Conservation (phyloP, 495 filamentous ascomycete species). For the Penicillium diatomitis region DNA sequence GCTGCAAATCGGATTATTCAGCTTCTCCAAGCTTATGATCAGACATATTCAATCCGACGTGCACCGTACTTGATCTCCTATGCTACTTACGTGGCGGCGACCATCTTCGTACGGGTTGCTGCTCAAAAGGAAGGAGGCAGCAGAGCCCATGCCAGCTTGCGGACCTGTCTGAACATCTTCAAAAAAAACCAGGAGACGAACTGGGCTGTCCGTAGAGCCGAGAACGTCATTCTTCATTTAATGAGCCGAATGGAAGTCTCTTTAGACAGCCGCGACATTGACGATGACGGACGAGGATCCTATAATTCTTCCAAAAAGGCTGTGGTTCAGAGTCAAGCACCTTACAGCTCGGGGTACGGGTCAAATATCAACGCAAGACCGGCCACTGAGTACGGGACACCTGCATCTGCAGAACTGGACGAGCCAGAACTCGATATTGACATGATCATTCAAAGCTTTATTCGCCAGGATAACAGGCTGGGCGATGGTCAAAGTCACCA, state of each 20-base stretch:
- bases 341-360: not conserved
- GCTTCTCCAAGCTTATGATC: constrained; percentile 15
- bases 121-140: constrained; percentile 21
- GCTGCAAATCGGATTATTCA: constrained; percentile 16
- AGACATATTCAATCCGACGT: constrained; percentile 17
- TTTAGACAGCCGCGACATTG: not conserved
- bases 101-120: constrained; percentile 27
- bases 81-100: constrained; percentile 30
- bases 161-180: constrained; percentile 20
- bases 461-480: constrained; percentile 8
- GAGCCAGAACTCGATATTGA: constrained; percentile 22
- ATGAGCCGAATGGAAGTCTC: constrained; percentile 25
- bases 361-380: not conserved
- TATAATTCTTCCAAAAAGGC: not conserved
- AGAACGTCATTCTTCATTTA: constrained; percentile 22
- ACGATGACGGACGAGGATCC: not conserved
- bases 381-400: constrained; percentile 2
- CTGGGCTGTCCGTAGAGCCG: constrained; percentile 22
- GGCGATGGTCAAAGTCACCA: not conserved
- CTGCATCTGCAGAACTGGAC: constrained; percentile 7
- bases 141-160: constrained; percentile 18
- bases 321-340: not conserved
- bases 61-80: constrained; percentile 32
- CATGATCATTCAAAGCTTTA: constrained; percentile 28
- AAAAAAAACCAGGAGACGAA: constrained; percentile 22